Conservation (phyloP, 805 yeast species). For the Alloascoidea africana region DNA sequence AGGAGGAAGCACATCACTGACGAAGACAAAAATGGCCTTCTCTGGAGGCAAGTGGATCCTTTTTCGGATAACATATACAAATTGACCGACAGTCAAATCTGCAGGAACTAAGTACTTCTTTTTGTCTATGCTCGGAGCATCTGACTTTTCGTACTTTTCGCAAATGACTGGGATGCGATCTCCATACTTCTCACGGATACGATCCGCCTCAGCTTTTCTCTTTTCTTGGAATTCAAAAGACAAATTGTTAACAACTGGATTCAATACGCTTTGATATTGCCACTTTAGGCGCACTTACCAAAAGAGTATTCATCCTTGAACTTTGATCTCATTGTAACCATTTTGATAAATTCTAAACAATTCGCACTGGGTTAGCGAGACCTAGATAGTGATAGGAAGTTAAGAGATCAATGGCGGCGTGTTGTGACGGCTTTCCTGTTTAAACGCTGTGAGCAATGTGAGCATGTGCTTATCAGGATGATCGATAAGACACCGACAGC, state of each 20-base stretch:
- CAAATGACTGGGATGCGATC: slow-evolving; percentile 96
- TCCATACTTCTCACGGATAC: slow-evolving; percentile 76
- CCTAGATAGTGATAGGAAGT: no score
- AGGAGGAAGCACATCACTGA: slow-evolving; percentile 93
- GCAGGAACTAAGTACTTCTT: slow-evolving; percentile 94
- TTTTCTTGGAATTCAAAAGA: no score
- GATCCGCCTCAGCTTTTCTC: slow-evolving; percentile 87
- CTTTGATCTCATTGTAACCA: slow-evolving; percentile 61
- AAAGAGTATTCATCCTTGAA: slow-evolving; percentile 93
- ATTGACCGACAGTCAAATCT: slow-evolving; percentile 94
- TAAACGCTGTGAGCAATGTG: no score
- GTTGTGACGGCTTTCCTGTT: no score
- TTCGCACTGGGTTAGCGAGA: no score
- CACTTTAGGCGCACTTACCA: no score
- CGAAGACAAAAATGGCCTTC: slow-evolving; percentile 95
- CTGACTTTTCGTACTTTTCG: slow-evolving; percentile 93
- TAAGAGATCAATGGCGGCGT: no score
- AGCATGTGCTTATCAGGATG: no score
- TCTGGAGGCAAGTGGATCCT: slow-evolving; percentile 92
- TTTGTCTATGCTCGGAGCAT: slow-evolving; percentile 92
- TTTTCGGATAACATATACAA: slow-evolving; percentile 93
- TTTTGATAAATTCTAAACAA: no score
- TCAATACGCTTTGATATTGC: no score
- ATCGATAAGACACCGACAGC: no score
- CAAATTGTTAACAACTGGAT: no score